Evolutionary conservation across 2,329 filamentous ascomycete genomes (phyloP).

Genomic region (Xylariaceae sp.): DNA sequence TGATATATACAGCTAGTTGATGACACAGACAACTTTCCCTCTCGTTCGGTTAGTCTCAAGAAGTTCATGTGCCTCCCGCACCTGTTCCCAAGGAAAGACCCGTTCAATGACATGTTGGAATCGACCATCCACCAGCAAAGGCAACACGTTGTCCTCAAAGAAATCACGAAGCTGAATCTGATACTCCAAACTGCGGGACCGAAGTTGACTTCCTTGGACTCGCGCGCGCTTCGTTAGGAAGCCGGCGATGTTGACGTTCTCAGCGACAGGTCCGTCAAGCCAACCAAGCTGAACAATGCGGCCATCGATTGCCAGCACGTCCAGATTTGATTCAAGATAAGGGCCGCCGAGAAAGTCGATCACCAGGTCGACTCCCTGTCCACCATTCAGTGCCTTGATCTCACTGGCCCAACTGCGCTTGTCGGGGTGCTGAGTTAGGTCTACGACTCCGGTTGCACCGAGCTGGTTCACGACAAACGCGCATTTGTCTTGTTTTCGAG

Average conservation of each 20-base stretch:
- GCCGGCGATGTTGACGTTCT: background rate
- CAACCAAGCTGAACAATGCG: slow-evolving; percentile 8
- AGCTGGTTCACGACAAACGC: slow-evolving; percentile 1
- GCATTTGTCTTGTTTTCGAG: slow-evolving; percentile 2
- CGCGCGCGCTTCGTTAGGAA: slow-evolving; percentile 8
- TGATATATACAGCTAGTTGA: background rate
- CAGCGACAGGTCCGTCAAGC: slow-evolving; percentile 2
- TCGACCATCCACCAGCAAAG: background rate
- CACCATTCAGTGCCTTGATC: background rate
- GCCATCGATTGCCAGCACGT: slow-evolving; percentile 5
- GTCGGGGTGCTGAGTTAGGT: background rate
- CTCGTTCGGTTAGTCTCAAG: slow-evolving; percentile 7
- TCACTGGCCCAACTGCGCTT: slow-evolving; percentile 3
- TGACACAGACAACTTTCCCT: slow-evolving; percentile 4
- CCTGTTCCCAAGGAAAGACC: slow-evolving; percentile 4
- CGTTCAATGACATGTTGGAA: slow-evolving; percentile 6
- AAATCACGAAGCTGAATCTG: background rate
- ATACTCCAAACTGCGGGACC: slow-evolving; percentile 6
- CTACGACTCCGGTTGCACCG: background rate
- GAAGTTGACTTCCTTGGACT: slow-evolving; percentile 8
- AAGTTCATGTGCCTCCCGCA: slow-evolving; percentile 2
- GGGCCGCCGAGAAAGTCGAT: slow-evolving; percentile 9
- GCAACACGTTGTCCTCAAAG: background rate
- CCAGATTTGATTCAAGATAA: slow-evolving; percentile 5
- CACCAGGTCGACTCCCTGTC: slow-evolving; percentile 2